Conservation (phyloP, 176 grass and related monocot species). For the Tuctoria greenei region DNA sequence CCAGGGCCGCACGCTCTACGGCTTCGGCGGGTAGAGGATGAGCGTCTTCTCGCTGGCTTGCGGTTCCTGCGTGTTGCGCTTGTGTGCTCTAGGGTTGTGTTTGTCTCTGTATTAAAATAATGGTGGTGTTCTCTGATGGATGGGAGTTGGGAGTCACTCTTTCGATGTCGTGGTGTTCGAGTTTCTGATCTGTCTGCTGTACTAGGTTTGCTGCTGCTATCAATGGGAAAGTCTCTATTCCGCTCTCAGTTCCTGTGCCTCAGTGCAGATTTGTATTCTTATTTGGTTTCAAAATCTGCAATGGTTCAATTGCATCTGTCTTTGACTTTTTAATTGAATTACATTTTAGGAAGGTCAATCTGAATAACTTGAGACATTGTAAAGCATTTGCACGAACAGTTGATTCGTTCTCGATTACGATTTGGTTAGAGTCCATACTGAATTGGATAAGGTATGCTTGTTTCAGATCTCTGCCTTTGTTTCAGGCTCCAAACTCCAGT, state of each 20-base stretch:
- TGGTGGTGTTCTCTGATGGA: background rate
- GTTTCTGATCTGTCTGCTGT: slow-evolving; percentile 7
- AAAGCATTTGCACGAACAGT: background rate
- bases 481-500: background rate
- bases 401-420: background rate
- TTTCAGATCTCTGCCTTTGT: background rate
- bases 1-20: slow-evolving; percentile 89
- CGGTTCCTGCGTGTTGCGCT: background rate
- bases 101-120: background rate
- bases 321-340: background rate
- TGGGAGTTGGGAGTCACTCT: background rate
- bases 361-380: background rate
- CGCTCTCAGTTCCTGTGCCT: background rate
- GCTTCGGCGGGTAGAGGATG: slow-evolving; percentile 66
- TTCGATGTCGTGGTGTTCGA: background rate
- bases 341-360: background rate
- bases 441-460: background rate
- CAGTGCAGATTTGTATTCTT: background rate
- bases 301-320: background rate
- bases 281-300: background rate
- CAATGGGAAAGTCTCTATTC: background rate
- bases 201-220: background rate
- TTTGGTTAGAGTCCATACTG: background rate
- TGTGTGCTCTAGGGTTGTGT: too few species aligned
- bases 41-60: background rate